phyloP scores from a whole-genome alignment of 164 flowering plant genomes.

The Aristolochia contorta region DNA sequence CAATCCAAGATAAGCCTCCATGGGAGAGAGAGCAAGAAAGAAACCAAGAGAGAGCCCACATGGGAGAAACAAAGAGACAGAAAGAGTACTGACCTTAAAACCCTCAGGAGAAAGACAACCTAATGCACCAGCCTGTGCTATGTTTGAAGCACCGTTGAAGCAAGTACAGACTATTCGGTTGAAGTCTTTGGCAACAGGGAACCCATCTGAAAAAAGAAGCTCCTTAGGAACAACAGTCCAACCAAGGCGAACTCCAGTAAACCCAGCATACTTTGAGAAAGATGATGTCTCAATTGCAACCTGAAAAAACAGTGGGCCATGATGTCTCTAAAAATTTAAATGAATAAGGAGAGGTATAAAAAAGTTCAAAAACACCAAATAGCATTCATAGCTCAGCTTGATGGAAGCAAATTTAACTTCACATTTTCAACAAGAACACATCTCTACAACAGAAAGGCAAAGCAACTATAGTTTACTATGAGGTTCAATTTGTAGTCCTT shows the following conservation, averaged over 20 bases:
- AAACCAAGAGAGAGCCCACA: background rate
- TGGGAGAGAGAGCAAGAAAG: too few relatives aligned
- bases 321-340: background rate
- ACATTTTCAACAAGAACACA: too few relatives aligned
- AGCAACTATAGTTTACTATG: too few relatives aligned
- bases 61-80: background rate
- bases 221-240: constrained; percentile 91
- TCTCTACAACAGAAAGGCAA: too few relatives aligned
- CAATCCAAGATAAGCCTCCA: too few relatives aligned
- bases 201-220: constrained; percentile 82
- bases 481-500: too few relatives aligned
- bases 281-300: constrained; percentile 91
- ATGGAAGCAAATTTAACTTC: too few relatives aligned
- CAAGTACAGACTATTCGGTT: constrained; percentile 84
- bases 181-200: constrained; percentile 84
- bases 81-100: constrained; percentile 37
- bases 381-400: too few relatives aligned
- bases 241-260: constrained; percentile 92
- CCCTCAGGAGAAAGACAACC: constrained; percentile 86
- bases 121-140: constrained; percentile 88
- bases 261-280: constrained; percentile 91
- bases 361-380: background rate
- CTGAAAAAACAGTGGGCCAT: constrained; percentile 22
- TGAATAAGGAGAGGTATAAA: background rate
- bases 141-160: constrained; percentile 93